Conservation (phyloP, 2,329 filamentous ascomycete genomes). For the Sphaceloma murrayae region DNA sequence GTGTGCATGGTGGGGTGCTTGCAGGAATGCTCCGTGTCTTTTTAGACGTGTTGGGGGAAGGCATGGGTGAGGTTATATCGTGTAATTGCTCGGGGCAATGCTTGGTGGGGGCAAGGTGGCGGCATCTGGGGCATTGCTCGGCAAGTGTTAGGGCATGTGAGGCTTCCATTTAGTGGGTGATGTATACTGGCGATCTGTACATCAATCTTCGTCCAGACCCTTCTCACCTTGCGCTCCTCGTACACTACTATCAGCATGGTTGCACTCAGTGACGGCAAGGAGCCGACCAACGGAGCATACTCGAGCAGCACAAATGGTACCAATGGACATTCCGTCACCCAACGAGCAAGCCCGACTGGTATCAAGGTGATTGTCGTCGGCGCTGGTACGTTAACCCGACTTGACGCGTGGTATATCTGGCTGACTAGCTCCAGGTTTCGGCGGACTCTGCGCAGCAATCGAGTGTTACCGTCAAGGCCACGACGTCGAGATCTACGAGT, state of each 20-base stretch:
- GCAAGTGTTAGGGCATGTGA: slow-evolving; percentile 2
- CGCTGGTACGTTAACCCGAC: slow-evolving; percentile 30
- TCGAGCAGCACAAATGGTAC: not conserved
- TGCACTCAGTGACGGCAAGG: slow-evolving; percentile 13
- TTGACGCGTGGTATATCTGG: not conserved
- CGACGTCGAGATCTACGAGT: slow-evolving; percentile 49
- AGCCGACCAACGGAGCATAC: slow-evolving; percentile 12
- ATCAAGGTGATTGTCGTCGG: slow-evolving; percentile 44
- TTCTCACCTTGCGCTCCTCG: not conserved
- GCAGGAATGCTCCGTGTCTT: no score
- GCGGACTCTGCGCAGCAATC: slow-evolving; percentile 51
- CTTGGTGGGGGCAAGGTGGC: not conserved
- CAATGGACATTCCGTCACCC: not conserved
- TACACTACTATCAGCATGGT: slow-evolving; percentile 2
- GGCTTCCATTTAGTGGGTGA: not conserved
- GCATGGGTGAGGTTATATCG: not conserved
- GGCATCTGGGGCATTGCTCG: not conserved
- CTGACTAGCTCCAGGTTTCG: slow-evolving; percentile 42
- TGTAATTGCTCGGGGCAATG: not conserved
- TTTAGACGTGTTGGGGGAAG: no score
- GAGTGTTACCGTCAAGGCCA: slow-evolving; percentile 55
- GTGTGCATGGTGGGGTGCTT: no score
- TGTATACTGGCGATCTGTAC: not conserved
- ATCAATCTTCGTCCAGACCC: not conserved
- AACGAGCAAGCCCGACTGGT: slow-evolving; percentile 30